These are phyloP conservation scores for Grosmannia serpens DNA, from an alignment of 2,329 filamentous ascomycete genomes.

Conservation along the genomic window DNA sequence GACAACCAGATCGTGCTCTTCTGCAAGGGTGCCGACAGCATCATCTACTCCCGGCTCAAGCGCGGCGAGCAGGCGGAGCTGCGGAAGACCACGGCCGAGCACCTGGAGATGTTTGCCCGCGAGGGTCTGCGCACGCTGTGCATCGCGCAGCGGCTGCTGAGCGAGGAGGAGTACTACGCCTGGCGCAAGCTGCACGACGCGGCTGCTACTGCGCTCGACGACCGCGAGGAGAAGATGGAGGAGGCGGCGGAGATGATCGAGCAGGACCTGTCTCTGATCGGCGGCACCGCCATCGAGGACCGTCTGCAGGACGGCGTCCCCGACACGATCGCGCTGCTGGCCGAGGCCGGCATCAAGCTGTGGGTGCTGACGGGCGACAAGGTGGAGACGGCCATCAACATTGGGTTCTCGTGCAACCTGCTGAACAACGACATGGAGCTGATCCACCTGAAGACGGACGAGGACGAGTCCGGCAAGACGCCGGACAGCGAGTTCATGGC, in stretches of 20 bases:
- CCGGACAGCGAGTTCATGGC: constrained; percentile 38
- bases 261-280: constrained; percentile 74
- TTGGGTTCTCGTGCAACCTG: constrained; percentile 96
- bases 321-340: constrained; percentile 85
- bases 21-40: constrained; percentile 95
- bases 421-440: constrained; percentile 97
- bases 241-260: constrained; percentile 83
- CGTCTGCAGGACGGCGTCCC: constrained; percentile 93
- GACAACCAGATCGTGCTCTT: constrained; percentile 81
- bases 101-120: constrained; percentile 91
- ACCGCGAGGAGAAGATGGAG: constrained; percentile 89
- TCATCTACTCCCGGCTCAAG: constrained; percentile 87
- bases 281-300: constrained; percentile 95
- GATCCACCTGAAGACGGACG: constrained; percentile 75
- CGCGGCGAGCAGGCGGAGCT: constrained; percentile 78
- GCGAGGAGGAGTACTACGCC: constrained; percentile 68
- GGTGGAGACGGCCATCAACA: constrained; percentile 98
- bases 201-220: constrained; percentile 70
- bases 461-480: constrained; percentile 47
- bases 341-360: constrained; percentile 89
- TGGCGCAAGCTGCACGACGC: constrained; percentile 85
- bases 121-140: constrained; percentile 93
- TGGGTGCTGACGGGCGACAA: constrained; percentile 99
- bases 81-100: constrained; percentile 73
- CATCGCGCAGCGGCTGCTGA: constrained; percentile 72